A percentile compares a stretch with the other conserved stretches of the same genome.
These are phyloP conservation scores for Lichtheimia ramosa DNA, from an alignment of 371 early-diverging fungal species.

Conservation along the genomic window DNA sequence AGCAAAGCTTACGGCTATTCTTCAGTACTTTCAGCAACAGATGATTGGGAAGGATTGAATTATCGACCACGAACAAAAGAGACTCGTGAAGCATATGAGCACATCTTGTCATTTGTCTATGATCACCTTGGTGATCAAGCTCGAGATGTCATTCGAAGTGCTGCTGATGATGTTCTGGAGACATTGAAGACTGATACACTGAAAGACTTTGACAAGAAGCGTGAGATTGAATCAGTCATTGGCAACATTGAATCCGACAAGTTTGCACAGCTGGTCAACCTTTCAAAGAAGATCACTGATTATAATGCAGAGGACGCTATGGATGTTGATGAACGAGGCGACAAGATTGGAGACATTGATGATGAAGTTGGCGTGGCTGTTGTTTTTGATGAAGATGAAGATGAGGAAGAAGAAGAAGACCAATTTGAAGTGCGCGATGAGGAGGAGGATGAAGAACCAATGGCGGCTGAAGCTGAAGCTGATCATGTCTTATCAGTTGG, in stretches of 20 bases:
- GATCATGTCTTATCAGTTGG: constrained; percentile 6
- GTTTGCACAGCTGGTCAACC: constrained; percentile 86
- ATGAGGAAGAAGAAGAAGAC: constrained; percentile 59
- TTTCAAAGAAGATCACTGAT: constrained; percentile 94
- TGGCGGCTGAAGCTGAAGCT: constrained; percentile 10
- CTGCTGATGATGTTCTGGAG: constrained; percentile 84
- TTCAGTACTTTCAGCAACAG: constrained; percentile 88
- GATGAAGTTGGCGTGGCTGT: constrained; percentile 78
- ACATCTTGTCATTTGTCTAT: constrained; percentile 82
- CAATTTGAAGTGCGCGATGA: constrained; percentile 63
- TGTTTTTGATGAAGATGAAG: constrained; percentile 73
- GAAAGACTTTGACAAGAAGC: constrained; percentile 90
- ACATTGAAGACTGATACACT: constrained; percentile 82
- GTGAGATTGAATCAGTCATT: constrained; percentile 77
- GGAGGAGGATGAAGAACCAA: constrained; percentile 39
- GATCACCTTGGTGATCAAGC: constrained; percentile 86
- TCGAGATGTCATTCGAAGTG: constrained; percentile 87
- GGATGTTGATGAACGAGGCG: constrained; percentile 51
- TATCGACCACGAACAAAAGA: constrained; percentile 94
- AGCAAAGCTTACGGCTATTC: constrained; percentile 76
- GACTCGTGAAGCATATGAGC: constrained; percentile 89
- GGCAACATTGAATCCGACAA: constrained; percentile 68
- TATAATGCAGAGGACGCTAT: constrained; percentile 56
- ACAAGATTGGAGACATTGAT: constrained; percentile 60
- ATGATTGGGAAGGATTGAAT: constrained; percentile 82